A percentile compares a stretch with the other conserved stretches of the same genome.
Conservation (phyloP, 106 monocot genomes). For the Dioscorea alata region DNA sequence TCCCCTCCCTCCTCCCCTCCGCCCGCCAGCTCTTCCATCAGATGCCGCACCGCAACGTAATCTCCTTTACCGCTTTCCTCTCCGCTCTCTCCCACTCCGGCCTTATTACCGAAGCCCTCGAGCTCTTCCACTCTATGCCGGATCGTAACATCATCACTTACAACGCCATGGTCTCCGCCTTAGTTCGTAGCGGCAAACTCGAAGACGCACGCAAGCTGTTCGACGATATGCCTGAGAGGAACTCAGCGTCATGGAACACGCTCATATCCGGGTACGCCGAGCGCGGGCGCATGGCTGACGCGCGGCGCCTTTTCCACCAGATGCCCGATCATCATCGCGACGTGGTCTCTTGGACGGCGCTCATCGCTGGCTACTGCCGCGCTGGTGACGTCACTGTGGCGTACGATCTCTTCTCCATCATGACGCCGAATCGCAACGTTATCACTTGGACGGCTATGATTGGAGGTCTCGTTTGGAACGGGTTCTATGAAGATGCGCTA, state of each 20-base stretch:
- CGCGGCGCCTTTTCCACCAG: not conserved
- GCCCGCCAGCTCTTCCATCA: conserved; percentile 2
- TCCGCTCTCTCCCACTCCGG: no score
- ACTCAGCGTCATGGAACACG: conserved; percentile 6
- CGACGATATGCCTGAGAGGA: conserved; percentile 7
- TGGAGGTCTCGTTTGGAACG: no score
- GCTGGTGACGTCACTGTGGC: conserved; percentile 14
- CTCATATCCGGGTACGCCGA: conserved; percentile 7
- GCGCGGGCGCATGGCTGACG: conserved; percentile 7
- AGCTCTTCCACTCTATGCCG: no score
- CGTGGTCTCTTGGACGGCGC: conserved; percentile 13
- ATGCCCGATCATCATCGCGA: conserved; percentile 2
- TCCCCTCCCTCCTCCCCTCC: not conserved
- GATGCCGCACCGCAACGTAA: conserved; percentile 4
- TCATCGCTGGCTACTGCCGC: conserved; percentile 15
- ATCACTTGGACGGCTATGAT: no score
- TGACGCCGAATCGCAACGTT: no score
- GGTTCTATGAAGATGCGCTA: no score
- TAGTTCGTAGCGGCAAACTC: no score
- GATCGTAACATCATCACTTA: no score
- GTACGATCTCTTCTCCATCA: no score
- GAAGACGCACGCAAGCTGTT: no score
- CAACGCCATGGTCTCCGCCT: no score
- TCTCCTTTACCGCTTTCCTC: conserved; percentile 1
- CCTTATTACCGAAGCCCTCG: no score